Evolutionary conservation across 179 eudicot species (phyloP).

Genomic region (Spergularia azorica): DNA sequence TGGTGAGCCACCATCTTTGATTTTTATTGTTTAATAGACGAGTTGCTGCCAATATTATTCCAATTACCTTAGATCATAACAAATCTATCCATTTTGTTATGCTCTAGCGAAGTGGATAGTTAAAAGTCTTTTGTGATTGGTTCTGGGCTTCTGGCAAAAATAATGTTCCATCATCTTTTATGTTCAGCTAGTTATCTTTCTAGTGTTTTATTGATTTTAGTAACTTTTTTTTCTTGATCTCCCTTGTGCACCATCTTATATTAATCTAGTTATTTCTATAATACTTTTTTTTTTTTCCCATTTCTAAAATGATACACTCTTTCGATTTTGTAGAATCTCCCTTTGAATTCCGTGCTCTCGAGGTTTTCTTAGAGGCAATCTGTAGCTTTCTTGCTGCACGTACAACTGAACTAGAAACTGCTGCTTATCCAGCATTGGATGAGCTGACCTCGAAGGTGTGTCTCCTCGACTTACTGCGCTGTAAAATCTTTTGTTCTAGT

Average conservation of each 20-base stretch:
- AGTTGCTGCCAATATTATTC: too few relatives aligned
- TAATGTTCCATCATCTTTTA: too few relatives aligned
- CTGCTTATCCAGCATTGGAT: slow-evolving; percentile 54
- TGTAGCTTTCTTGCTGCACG: slow-evolving; percentile 58
- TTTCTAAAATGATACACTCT: not conserved
- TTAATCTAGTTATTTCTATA: slow-evolving; percentile 10
- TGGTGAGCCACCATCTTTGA: slow-evolving; percentile 37
- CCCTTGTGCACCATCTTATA: not conserved
- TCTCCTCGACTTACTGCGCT: slow-evolving; percentile 2
- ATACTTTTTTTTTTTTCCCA: not conserved
- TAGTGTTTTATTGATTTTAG: too few relatives aligned
- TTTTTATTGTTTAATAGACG: not conserved
- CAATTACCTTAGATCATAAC: too few relatives aligned
- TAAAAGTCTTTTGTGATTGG: not conserved
- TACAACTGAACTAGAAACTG: slow-evolving; percentile 48
- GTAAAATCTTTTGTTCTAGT: not conserved
- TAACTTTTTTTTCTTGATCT: not conserved
- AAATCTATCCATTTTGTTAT: too few relatives aligned
- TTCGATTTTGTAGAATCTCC: slow-evolving; percentile 63
- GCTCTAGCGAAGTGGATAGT: not conserved
- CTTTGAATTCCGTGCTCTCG: slow-evolving; percentile 74
- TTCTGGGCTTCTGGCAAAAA: not conserved
- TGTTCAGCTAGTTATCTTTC: too few relatives aligned
- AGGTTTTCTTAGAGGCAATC: slow-evolving; percentile 54
- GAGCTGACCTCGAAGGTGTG: slow-evolving; percentile 51